phyloP scores from a whole-genome alignment of 2,329 filamentous ascomycete species.

The Arthrinium phaeospermum region DNA sequence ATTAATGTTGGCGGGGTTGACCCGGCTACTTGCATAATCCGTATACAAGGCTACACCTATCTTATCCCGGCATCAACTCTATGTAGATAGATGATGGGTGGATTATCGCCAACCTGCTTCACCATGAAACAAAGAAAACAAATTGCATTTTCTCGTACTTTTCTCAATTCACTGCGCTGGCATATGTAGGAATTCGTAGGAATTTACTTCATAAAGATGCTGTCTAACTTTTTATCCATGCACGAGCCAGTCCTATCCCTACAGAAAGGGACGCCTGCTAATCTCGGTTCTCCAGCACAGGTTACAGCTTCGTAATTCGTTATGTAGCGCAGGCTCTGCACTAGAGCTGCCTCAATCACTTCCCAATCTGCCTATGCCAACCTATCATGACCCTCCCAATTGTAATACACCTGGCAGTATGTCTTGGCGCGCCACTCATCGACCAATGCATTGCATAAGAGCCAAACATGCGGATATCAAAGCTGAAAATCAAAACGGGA shows the following conservation, averaged over 20 bases:
- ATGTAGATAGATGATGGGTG: too few species aligned
- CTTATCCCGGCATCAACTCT: not conserved
- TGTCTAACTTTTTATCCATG: not conserved
- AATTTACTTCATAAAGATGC: not conserved
- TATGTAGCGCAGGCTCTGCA: conserved; percentile 19
- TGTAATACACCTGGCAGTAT: not conserved
- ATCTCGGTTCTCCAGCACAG: not conserved
- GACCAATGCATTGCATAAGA: conserved; percentile 1
- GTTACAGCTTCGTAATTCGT: not conserved
- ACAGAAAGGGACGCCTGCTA: not conserved
- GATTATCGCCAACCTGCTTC: too few species aligned
- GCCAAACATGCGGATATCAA: conserved; percentile 14
- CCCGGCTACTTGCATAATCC: not conserved
- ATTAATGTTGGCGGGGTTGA: not conserved
- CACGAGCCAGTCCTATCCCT: not conserved
- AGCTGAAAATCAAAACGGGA: conserved; percentile 14
- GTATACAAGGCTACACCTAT: not conserved
- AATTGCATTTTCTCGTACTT: too few species aligned
- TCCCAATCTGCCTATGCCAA: conserved; percentile 6
- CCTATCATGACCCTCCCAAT: not conserved
- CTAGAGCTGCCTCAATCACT: conserved; percentile 18
- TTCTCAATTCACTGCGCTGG: not conserved
- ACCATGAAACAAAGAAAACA: too few species aligned
- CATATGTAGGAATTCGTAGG: not conserved
- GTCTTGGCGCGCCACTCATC: not conserved